Base-by-base conservation (phyloP, 495 filamentous ascomycete genomes). In the Amniculicola lignicola region DNA sequence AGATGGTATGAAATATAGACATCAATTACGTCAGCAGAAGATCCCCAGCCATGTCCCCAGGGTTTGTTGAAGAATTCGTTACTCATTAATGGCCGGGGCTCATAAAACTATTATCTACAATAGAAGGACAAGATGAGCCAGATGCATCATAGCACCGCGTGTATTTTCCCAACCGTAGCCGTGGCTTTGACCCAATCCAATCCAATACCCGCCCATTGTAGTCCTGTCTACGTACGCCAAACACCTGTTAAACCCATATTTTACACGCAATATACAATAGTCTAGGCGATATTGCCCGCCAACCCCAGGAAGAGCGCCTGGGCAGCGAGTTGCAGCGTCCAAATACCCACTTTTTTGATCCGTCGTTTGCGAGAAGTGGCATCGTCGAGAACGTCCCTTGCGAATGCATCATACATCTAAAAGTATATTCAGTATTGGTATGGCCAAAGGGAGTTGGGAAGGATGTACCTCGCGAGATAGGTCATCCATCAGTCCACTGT, bases 241-340 rank as follows among this genome's bases (percentile, higher is more conserved):
- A 21, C 7, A 35, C 15, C 16, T 33, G 3, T 2, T 51, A 51
- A 10, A 38, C 28, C n/a, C 47, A 24, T 18, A 10, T 7, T 35
- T 7, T 35, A 35, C 29, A 35, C 7, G 7, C 7, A 12, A 12
- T 24, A 21, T 19, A 11, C 1, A 35, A 38, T 38, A 19, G 15
- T 5, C 29, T 48, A 67, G 10, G 64, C 61, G 16, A 67, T 62
- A 29, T 67, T 63, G 5, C 92, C 91, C 12, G 90, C 93, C 79
- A 97, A 85, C 1, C 93, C 93, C 72, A 96, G 86, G 64, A 97
- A 88, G 37, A 98, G 75, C n/a, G 90, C 93, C 70, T 98, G 93
- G 4, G 90, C 87, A 2, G 89, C 85, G 40, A 97, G 71, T 67
- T 90, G 89, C 31, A 98, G 74, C 9, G 89, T 94, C 93, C 93